Evolutionary conservation across 495 filamentous ascomycete genomes (phyloP).

Genomic region (Parathielavia appendiculata): DNA sequence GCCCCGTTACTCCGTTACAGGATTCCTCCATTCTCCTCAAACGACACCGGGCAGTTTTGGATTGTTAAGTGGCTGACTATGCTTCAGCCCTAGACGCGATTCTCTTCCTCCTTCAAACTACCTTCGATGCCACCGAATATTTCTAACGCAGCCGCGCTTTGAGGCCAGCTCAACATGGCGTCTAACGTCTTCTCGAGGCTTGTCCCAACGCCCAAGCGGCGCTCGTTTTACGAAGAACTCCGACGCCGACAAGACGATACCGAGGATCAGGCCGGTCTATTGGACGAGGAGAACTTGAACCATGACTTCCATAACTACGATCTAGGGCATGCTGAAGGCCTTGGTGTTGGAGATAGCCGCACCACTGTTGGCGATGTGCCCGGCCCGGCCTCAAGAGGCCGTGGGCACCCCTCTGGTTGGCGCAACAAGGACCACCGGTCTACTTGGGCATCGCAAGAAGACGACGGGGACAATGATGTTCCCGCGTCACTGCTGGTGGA

Average conservation of each 20-base stretch:
- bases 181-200: slow-evolving; percentile 74
- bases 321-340: slow-evolving; percentile 54
- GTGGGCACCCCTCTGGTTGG: slow-evolving; percentile 10
- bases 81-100: neutral
- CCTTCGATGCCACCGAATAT: slow-evolving; percentile 8
- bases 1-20: too few species aligned
- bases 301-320: slow-evolving; percentile 67
- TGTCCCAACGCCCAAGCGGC: slow-evolving; percentile 57
- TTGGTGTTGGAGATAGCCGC: slow-evolving; percentile 61
- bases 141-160: neutral
- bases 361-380: slow-evolving; percentile 47
- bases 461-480: slow-evolving; percentile 88
- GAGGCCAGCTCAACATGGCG: slow-evolving; percentile 47
- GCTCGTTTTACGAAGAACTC: slow-evolving; percentile 68
- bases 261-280: slow-evolving; percentile 63
- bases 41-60: neutral
- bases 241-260: slow-evolving; percentile 60
- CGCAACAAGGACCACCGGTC: slow-evolving; percentile 20
- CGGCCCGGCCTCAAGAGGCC: slow-evolving; percentile 7
- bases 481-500: slow-evolving; percentile 85
- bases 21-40: too few species aligned
- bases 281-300: slow-evolving; percentile 65
- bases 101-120: neutral
- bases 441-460: slow-evolving; percentile 45
- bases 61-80: neutral